phyloP scores from a whole-genome alignment of 305 asterid genomes.

The Fraxinus sp. region DNA sequence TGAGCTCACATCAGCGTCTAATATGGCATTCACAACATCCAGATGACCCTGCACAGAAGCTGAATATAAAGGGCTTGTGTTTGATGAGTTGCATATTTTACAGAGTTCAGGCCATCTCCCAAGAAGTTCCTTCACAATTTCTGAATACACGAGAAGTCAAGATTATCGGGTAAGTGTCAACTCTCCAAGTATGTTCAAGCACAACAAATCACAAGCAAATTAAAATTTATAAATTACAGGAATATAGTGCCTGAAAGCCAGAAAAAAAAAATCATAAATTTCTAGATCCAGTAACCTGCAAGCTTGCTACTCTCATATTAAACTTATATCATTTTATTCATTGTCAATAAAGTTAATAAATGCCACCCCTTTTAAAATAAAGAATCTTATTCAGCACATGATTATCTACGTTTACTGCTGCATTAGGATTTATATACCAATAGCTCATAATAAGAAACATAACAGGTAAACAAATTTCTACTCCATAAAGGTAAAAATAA shows the following conservation, averaged over 20 bases:
- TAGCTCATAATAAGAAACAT: neutral
- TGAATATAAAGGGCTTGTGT: slow-evolving; percentile 92
- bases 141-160: slow-evolving; percentile 38
- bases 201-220: neutral
- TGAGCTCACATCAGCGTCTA: slow-evolving; percentile 72
- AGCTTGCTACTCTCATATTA: neutral
- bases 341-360: slow-evolving; percentile 1
- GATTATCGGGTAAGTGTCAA: neutral
- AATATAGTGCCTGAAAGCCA: neutral
- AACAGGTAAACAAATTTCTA: neutral
- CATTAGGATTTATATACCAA: neutral
- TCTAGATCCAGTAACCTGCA: neutral
- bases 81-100: slow-evolving; percentile 75
- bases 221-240: neutral
- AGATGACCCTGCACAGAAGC: slow-evolving; percentile 81
- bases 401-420: neutral
- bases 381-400: neutral
- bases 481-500: neutral
- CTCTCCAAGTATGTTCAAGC: neutral
- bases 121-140: slow-evolving; percentile 60
- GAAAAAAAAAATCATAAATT: neutral
- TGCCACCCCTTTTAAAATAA: neutral
- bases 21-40: slow-evolving; percentile 74
- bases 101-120: slow-evolving; percentile 92
- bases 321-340: neutral